Conservation (phyloP, 176 grass and related monocot genomes). For the Hsuehochloa calcarea region DNA sequence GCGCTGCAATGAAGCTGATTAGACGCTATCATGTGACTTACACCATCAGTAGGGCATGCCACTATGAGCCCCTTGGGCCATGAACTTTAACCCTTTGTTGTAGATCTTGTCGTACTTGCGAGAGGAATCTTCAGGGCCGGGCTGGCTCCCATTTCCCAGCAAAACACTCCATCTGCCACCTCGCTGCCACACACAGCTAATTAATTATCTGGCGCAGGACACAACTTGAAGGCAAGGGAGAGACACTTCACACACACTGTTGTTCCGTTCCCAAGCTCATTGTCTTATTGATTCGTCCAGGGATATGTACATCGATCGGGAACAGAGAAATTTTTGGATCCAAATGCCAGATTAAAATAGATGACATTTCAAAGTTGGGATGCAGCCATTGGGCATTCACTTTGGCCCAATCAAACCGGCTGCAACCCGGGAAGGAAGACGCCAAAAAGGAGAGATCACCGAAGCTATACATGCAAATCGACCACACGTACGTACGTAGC, state of each 20-base stretch:
- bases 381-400: conserved; percentile 28
- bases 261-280: conserved; percentile 13
- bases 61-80: background rate
- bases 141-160: conserved; percentile 30
- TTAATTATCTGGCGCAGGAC: conserved; percentile 22
- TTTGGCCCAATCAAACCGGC: conserved; percentile 27
- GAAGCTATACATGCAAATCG: conserved; percentile 38
- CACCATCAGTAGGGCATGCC: background rate
- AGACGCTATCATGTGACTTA: background rate
- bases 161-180: background rate
- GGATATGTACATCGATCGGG: conserved; percentile 25
- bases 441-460: background rate
- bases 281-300: background rate
- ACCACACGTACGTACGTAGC: background rate
- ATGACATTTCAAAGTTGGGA: conserved; percentile 45
- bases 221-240: conserved; percentile 29
- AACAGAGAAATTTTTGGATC: conserved; percentile 16
- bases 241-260: conserved; percentile 21
- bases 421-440: background rate
- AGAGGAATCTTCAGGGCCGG: conserved; percentile 34
- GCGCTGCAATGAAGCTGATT: background rate
- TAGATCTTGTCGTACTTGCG: conserved; percentile 33
- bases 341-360: conserved; percentile 57
- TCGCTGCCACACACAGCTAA: background rate
- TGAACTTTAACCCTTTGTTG: conserved; percentile 6